A percentile compares a stretch with the other conserved stretches of the same genome.
These are phyloP conservation scores for Nevesoporus exiguus DNA, from an alignment of 768 basidiomycete species.

Conservation along the genomic window DNA sequence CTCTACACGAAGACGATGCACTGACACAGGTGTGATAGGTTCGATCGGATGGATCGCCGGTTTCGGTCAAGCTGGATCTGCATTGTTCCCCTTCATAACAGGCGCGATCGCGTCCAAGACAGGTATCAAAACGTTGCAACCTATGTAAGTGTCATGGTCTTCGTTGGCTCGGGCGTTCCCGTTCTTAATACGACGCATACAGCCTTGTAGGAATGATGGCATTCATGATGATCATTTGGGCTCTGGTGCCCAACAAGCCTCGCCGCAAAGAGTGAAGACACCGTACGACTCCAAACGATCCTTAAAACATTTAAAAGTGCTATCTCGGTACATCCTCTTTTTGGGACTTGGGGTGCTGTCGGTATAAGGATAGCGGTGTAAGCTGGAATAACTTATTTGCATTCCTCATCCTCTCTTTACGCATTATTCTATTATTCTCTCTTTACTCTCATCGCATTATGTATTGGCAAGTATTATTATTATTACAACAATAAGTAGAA, in stretches of 20 bases:
- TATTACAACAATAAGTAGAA: too few species aligned
- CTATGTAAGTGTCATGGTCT: conserved; percentile 20
- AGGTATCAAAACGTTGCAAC: conserved; percentile 44
- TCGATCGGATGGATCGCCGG: conserved; percentile 68
- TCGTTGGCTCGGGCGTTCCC: neutral
- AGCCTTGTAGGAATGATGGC: conserved; percentile 41
- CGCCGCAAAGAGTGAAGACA: conserved; percentile 14
- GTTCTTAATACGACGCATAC: neutral
- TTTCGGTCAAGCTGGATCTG: conserved; percentile 71
- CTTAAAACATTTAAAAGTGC: too few species aligned
- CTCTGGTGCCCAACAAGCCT: conserved; percentile 35
- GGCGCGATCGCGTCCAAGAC: conserved; percentile 62
- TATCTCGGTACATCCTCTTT: too few species aligned
- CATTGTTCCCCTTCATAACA: conserved; percentile 68
- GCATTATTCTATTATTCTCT: too few species aligned
- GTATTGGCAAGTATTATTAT: too few species aligned
- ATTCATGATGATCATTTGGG: conserved; percentile 42
- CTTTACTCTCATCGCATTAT: too few species aligned
- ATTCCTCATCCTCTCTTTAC: too few species aligned
- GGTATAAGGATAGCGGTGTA: conserved; percentile 10
- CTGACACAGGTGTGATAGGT: conserved; percentile 27
- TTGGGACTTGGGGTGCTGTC: too few species aligned
- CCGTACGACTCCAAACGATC: too few species aligned
- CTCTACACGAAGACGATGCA: too few species aligned
- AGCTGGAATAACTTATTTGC: too few species aligned